These are phyloP conservation scores for Sporodiniella umbellata DNA, from an alignment of 371 early-diverging fungal species.

Conservation along the genomic window DNA sequence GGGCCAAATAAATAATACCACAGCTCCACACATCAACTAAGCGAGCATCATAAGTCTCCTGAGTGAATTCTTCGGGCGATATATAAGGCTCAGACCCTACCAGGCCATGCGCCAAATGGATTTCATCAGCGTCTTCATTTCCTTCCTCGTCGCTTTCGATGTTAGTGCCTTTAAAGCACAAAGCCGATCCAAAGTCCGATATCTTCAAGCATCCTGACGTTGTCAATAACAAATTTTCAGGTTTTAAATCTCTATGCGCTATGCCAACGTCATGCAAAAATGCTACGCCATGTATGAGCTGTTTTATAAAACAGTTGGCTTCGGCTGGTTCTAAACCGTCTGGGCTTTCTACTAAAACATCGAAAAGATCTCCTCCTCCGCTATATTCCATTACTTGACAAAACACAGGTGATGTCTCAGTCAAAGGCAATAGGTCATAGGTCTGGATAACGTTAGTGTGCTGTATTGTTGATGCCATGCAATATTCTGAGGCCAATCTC, in stretches of 20 bases:
- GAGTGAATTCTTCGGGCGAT: constrained; percentile 48
- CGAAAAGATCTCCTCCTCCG: constrained; percentile 62
- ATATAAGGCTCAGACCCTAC: constrained; percentile 57
- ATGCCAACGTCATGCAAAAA: constrained; percentile 67
- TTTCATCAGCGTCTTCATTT: constrained; percentile 12
- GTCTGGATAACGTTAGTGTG: constrained; percentile 68
- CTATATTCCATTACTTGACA: constrained; percentile 75
- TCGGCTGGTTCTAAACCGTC: constrained; percentile 39
- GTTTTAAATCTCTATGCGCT: constrained; percentile 77
- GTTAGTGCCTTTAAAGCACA: constrained; percentile 46
- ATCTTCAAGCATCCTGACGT: constrained; percentile 80
- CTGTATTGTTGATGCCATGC: constrained; percentile 56
- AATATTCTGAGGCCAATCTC: constrained; percentile 62
- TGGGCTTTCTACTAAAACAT: constrained; percentile 44
- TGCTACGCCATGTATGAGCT: constrained; percentile 63
- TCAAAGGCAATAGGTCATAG: constrained; percentile 59
- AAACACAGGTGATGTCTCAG: constrained; percentile 50
- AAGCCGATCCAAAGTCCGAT: constrained; percentile 80
- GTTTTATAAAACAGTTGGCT: constrained; percentile 55
- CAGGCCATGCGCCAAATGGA: constrained; percentile 30
- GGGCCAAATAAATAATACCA: constrained; percentile 45
- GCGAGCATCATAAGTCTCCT: constrained; percentile 39
- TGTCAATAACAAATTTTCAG: constrained; percentile 82
- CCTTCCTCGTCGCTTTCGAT: constrained; percentile 14
- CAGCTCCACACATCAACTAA: constrained; percentile 52